Conservation (phyloP, 305 asterid genomes). For the Solanum chacoense region DNA sequence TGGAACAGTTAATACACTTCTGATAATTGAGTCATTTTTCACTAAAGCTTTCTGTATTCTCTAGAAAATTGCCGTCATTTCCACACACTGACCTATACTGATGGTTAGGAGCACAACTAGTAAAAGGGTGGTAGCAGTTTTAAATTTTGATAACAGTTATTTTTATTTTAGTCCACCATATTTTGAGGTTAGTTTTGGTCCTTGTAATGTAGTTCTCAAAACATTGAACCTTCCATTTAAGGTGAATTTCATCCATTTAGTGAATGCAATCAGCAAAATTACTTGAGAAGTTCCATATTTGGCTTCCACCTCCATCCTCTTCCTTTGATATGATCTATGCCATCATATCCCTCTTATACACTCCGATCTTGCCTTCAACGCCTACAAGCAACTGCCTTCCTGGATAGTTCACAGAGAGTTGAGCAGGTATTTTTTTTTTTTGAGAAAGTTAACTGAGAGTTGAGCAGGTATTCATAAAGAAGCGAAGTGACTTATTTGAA, state of each 20-base stretch:
- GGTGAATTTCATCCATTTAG: background rate
- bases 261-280: background rate
- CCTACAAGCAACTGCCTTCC: background rate
- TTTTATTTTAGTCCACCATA: background rate
- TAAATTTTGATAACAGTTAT: background rate
- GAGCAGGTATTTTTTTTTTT: background rate
- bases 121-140: background rate
- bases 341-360: background rate
- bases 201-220: background rate
- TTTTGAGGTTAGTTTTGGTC: background rate
- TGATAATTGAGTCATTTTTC: background rate
- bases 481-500: background rate
- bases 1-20: background rate
- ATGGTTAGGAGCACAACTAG: background rate
- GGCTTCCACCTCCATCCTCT: background rate
- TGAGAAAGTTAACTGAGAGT: too few relatives aligned
- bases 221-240: background rate
- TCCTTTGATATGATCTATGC: background rate
- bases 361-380: background rate
- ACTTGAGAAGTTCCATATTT: background rate
- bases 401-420: background rate
- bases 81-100: background rate
- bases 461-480: background rate
- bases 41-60: background rate
- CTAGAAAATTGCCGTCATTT: background rate